Base-by-base conservation (phyloP, 805 yeast species). In the Sugiyamaella boreocaroliniensis region DNA sequence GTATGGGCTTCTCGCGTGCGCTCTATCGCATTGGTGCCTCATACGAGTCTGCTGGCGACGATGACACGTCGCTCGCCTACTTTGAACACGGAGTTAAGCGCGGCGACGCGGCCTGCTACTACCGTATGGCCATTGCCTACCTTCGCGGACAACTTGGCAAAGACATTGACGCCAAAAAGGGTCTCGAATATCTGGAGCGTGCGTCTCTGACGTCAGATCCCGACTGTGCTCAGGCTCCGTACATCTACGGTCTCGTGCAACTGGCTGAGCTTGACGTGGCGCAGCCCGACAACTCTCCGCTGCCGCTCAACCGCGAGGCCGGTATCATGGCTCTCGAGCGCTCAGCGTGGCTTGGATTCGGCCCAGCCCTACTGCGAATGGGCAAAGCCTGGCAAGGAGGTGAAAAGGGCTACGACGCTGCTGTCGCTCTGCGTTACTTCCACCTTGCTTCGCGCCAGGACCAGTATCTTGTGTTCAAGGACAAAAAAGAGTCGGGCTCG, bases 141-240 rank as follows among this genome's bases (percentile, higher is more conserved):
- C 50, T 68, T 11, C 56, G 60, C 43, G 73, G 72, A 43, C 65
- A 66, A 20, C 57, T 69, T 16, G 63, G 64, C 10, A 58, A 65
- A 45, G 55, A 54, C 8, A 48, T 50, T 18, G 66, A 71, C 53
- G 37, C 41, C 5, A 49, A 47, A 7, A 41, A 46, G 22, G 74
- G 69, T 1, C 53, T 48, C 42, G 53, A 42, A 43, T 65, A 52
- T 22, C 65, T 60, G 51, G 62, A 59, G 50, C 52, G 40, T 50
- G 68, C 61, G 7, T 67, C 68, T 18, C 52, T 50, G 29, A 55
- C 46, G 8, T 61, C 68, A 16, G 75, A 71, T 50, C 62, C 65
- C 1, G 76, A 72, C 49, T 68, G 69, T 45, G 69, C 75, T 5
- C 68, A 65, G 43, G 68, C 75, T 1, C 66, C 72, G 3, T 72